Percentiles rank a stretch among this genome's conserved stretches.
phyloP scores from a whole-genome alignment of 176 grass and related monocot species.

The bread wheat (Triticum aestivum) region IWGSC_CS_RefSeq_v2.1 NC_057795.1:75306341-75306840 shows the following conservation, averaged over 20 bases:
- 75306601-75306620: not conserved
- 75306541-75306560: no score
- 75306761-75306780: slow-evolving; percentile 96
- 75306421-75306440: no score
- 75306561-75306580: not conserved
- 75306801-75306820: slow-evolving; percentile 6
- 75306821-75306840: not conserved
- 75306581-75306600: not conserved
- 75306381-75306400: no score
- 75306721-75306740: slow-evolving; percentile 89
- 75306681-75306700: slow-evolving; percentile 83
- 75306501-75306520: no score
- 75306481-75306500: not conserved
- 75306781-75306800: slow-evolving; percentile 73
- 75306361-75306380: not conserved
- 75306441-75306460: not conserved
- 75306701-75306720: slow-evolving; percentile 79
- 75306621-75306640: slow-evolving; percentile 61
- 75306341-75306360: not conserved
- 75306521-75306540: no score
- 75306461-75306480: not conserved
- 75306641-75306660: slow-evolving; percentile 89
- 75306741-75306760: slow-evolving; percentile 91
- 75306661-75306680: slow-evolving; percentile 98
- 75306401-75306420: no score